A percentile compares a stretch with the other conserved stretches of the same genome.
These are phyloP conservation scores for Gossypium mustelinum DNA, from an alignment of 345 rosid genomes.

Conservation along the genomic window DNA sequence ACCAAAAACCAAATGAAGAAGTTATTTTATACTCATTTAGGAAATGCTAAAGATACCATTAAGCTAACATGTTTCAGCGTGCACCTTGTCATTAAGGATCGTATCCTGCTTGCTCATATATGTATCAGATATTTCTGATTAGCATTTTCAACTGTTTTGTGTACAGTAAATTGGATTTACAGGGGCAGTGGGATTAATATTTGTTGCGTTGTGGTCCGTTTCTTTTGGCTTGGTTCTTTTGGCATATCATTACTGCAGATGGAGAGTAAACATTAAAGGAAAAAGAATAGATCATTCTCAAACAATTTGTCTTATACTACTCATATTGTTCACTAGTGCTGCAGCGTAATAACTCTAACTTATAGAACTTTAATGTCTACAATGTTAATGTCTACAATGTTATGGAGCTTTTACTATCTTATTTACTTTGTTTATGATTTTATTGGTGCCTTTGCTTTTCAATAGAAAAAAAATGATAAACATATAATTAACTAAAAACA, in stretches of 20 bases:
- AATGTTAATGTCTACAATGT: neutral
- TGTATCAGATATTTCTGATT: neutral
- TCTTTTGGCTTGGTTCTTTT: conserved; percentile 76
- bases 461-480: too few relatives aligned
- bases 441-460: too few relatives aligned
- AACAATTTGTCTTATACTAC: conserved; percentile 64
- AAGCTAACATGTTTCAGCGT: neutral
- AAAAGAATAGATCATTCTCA: conserved; percentile 39
- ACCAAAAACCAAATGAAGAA: neutral
- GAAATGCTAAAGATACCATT: neutral
- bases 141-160: conserved; percentile 16
- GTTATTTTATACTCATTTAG: neutral
- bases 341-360: conserved; percentile 66
- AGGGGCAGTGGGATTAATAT: conserved; percentile 74
- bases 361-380: neutral
- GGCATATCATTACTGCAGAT: conserved; percentile 52
- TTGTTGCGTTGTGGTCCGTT: conserved; percentile 76
- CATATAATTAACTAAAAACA: too few relatives aligned
- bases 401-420: neutral
- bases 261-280: conserved; percentile 56
- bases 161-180: conserved; percentile 93
- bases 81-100: neutral
- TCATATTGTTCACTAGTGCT: conserved; percentile 75
- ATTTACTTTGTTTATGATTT: neutral
- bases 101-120: neutral